Base-by-base conservation (phyloP, 2,329 filamentous ascomycete species). In the Hirsutella minnesotensis region DNA sequence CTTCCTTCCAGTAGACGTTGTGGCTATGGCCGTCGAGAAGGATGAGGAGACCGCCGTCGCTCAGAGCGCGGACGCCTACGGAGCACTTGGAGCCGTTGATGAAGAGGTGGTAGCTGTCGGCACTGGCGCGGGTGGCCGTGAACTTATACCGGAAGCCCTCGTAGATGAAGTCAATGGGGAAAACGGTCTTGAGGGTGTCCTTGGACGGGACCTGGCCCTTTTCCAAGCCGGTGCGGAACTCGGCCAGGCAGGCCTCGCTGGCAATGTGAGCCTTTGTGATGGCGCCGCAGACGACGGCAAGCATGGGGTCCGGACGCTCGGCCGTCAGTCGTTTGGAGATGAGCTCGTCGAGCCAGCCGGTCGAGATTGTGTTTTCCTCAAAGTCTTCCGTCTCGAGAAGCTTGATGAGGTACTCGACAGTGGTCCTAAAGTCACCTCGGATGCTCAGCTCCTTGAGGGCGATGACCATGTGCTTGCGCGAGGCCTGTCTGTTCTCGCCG, bases 1-100 rank as follows among this genome's bases (percentile, higher is more conserved):
- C 92, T 60, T 98, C 92, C 69, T 96, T 96, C 92, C 92, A 98
- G 79, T 98, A 98, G 48, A 96, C 81, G 59, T 92, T 98, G 79
- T 98, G 92, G 54, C 86, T 94, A 64, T 87, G 86, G 47, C 92
- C 92, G 56, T 83, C 82, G 36, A 98, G 79, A 18, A 98, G 77
- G 49, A 98, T 79, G 44, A 98, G 75, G 10, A 98, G 77, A 62
- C 92, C 92, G 62, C 92, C 92, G 55, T 98, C 92, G 51, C 87
- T 88, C 51, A 98, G 78, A 40, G 89, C 84, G 54, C 92, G 85
- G 43, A 98, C 85, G 56, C 90, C 92, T 44, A 96, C 86, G 7
- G 86, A 81, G 66, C 87, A 94, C 70, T 94, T 95, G 54, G 92
- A 96, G 46, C 92, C 92, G 62, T 98, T 98, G 74, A 96, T 94